Percentiles rank a stretch among this genome's conserved stretches.
Conservation (phyloP, 2,329 filamentous ascomycete species). For the Cercospora sp. region DNA sequence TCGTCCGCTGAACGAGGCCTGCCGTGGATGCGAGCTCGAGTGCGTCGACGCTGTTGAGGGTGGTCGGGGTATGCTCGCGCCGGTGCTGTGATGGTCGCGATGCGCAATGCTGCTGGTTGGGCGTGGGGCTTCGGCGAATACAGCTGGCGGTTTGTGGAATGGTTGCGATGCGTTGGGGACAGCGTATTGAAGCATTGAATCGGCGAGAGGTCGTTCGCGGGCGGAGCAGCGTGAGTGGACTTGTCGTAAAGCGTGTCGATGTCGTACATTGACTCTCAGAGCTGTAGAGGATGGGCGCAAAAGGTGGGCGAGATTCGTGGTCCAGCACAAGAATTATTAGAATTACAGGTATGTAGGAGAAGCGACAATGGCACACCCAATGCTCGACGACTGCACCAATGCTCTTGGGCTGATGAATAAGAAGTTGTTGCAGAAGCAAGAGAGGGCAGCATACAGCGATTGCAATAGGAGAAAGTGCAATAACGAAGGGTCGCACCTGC, state of each 20-base stretch:
- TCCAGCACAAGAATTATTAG: neutral
- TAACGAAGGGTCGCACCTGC: neutral
- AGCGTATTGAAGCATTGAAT: slow-evolving; percentile 53
- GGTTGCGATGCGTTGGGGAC: slow-evolving; percentile 28
- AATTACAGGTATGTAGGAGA: slow-evolving; percentile 5
- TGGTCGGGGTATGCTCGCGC: slow-evolving; percentile 54
- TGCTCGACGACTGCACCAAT: neutral
- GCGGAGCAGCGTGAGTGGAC: neutral
- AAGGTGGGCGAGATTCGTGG: neutral
- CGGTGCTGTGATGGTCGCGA: slow-evolving; percentile 34
- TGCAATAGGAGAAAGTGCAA: slow-evolving; percentile 4
- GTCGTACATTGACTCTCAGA: neutral
- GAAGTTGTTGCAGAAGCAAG: neutral
- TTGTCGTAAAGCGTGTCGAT: neutral
- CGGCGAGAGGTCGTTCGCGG: slow-evolving; percentile 40
- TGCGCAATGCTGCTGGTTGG: slow-evolving; percentile 12
- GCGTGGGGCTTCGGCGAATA: slow-evolving; percentile 26
- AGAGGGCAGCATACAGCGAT: neutral
- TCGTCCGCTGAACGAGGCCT: slow-evolving; percentile 17
- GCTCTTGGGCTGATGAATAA: neutral
- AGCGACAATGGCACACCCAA: neutral
- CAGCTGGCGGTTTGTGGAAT: slow-evolving; percentile 24
- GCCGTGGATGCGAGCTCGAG: slow-evolving; percentile 37
- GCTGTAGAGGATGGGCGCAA: neutral
- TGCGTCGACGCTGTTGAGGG: slow-evolving; percentile 55